Evolutionary conservation across 2,329 filamentous ascomycete species (phyloP).

Genomic region (Phyllachora maydis): DNA sequence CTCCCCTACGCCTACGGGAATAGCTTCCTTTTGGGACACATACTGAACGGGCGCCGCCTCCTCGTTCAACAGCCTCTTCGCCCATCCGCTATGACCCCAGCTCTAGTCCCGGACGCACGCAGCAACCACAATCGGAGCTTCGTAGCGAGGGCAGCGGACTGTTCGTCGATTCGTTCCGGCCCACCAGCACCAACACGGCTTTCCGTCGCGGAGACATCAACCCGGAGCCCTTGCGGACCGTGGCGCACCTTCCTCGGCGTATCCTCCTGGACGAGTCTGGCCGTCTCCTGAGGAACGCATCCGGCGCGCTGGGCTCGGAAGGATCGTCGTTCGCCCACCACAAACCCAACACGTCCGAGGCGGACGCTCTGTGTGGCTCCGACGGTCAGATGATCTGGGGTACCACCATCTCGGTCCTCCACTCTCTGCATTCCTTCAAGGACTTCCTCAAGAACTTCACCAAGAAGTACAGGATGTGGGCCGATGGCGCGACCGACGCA

Average conservation of each 20-base stretch:
- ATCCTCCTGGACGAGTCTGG: conserved; percentile 39
- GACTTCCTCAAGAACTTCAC: conserved; percentile 87
- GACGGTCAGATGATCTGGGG: conserved; percentile 84
- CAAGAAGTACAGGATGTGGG: conserved; percentile 82
- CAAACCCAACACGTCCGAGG: conserved; percentile 78
- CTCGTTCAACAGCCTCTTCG: conserved; percentile 94
- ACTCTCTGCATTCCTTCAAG: conserved; percentile 73
- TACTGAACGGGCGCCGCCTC: too few relatives aligned
- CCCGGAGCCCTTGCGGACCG: conserved; percentile 46
- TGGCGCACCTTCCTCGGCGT: conserved; percentile 23
- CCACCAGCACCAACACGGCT: conserved; percentile 28
- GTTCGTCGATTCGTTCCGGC: conserved; percentile 59
- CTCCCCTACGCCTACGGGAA: too few relatives aligned
- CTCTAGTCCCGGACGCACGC: conserved; percentile 56
- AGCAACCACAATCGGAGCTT: conserved; percentile 43
- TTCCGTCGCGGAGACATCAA: conserved; percentile 72
- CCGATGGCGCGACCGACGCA: conserved; percentile 62
- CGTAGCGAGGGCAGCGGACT: conserved; percentile 71
- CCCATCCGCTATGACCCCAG: conserved; percentile 81
- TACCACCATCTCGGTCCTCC: conserved; percentile 84
- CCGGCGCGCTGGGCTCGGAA: conserved; percentile 30
- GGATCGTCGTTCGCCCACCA: conserved; percentile 38
- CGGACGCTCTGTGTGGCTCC: conserved; percentile 64
- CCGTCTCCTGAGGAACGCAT: conserved; percentile 32
- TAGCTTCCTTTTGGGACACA: too few relatives aligned